Evolutionary conservation across 2,329 filamentous ascomycete genomes (phyloP).

Genomic region (Sordariomycetes sp.): DNA sequence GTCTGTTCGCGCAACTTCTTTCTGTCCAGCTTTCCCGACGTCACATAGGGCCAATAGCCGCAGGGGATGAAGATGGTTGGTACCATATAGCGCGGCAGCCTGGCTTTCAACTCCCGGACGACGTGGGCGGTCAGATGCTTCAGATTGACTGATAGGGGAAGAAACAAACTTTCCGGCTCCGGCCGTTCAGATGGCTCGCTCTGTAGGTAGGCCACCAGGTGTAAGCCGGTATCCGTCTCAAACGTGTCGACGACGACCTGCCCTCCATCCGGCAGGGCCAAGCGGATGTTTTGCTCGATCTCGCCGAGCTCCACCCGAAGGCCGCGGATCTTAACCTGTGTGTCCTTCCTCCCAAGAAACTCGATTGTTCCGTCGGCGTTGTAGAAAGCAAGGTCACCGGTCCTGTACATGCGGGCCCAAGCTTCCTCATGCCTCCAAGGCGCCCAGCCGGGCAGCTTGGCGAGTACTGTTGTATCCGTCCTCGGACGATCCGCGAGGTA

Average conservation of each 20-base stretch:
- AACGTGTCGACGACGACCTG: slow-evolving; percentile 4
- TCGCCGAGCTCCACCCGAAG: slow-evolving; percentile 38
- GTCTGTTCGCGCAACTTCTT: slow-evolving; percentile 1
- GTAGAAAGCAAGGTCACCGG: slow-evolving; percentile 36
- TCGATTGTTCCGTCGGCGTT: slow-evolving; percentile 27
- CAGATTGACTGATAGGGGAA: neutral
- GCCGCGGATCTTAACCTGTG: slow-evolving; percentile 50
- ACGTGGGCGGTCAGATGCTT: neutral
- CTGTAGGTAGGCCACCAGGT: slow-evolving; percentile 1
- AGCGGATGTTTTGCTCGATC: slow-evolving; percentile 6
- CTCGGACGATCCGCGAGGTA: too few relatives aligned
- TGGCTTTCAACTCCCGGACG: slow-evolving; percentile 4
- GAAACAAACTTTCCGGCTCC: neutral
- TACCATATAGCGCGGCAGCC: slow-evolving; percentile 10
- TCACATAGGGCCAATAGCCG: slow-evolving; percentile 8
- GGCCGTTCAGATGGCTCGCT: neutral
- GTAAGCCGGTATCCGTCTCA: neutral
- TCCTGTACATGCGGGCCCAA: too few relatives aligned
- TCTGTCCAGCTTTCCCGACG: slow-evolving; percentile 7
- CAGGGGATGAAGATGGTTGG: slow-evolving; percentile 10
- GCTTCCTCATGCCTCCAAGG: too few relatives aligned
- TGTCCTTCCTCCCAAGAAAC: slow-evolving; percentile 43
- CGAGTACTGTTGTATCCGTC: too few relatives aligned
- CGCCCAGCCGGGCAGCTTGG: too few relatives aligned
- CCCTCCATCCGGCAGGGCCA: neutral